A percentile compares a stretch with the other conserved stretches of the same genome.
phyloP scores from a whole-genome alignment of 139 green algal species.

The Coelastrella sp. region DNA sequence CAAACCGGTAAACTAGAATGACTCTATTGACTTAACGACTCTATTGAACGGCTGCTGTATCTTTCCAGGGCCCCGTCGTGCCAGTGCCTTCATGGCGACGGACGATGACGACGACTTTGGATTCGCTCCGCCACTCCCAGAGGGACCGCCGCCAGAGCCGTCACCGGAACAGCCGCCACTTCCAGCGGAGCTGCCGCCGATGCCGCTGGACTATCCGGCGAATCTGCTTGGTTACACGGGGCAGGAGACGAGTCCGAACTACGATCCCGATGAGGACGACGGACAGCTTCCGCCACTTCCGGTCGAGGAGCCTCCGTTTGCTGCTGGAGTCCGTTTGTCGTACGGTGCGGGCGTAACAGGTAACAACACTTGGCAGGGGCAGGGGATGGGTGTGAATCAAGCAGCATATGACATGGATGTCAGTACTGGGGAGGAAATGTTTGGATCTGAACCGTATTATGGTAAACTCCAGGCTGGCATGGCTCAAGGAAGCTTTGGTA shows the following conservation, averaged over 20 bases:
- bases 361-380: background rate
- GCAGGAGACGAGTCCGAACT: constrained; percentile 18
- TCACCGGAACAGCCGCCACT: constrained; percentile 17
- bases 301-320: background rate
- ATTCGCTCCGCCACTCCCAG: background rate
- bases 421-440: no score
- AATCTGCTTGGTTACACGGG: background rate
- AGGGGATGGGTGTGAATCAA: background rate
- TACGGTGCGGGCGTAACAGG: background rate
- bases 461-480: no score
- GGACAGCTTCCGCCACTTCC: background rate
- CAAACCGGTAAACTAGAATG: no score
- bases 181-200: background rate
- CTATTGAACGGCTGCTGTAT: background rate
- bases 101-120: background rate
- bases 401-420: no score
- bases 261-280: constrained; percentile 10
- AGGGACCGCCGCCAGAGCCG: background rate
- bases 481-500: background rate
- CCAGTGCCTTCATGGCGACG: background rate
- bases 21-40: no score
- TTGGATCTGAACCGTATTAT: no score
- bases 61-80: background rate
- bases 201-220: background rate
- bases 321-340: background rate